These are phyloP conservation scores for Acacia acuminata DNA, from an alignment of 306 rosid species.

Conservation along the genomic window DNA sequence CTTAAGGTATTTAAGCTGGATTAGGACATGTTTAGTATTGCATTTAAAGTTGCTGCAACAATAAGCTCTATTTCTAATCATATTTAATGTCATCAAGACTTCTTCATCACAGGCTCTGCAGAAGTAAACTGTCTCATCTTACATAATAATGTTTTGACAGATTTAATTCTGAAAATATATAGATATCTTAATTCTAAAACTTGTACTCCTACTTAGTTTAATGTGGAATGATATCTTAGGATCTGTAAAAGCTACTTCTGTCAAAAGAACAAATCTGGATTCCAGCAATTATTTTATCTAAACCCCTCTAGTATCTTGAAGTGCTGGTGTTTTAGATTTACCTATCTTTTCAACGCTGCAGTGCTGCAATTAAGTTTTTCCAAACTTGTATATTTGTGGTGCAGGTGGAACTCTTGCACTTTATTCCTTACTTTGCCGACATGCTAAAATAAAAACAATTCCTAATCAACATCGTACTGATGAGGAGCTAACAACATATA, in stretches of 20 bases:
- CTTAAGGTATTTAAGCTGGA: conserved; percentile 14
- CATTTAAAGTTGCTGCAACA: not conserved
- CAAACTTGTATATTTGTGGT: conserved; percentile 28
- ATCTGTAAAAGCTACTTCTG: not conserved
- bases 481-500: conserved; percentile 80
- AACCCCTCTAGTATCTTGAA: conserved; percentile 6
- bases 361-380: conserved; percentile 5
- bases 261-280: not conserved
- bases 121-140: conserved; percentile 5
- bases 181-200: conserved; percentile 9
- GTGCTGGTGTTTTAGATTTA: not conserved
- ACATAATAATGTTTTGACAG: conserved; percentile 5
- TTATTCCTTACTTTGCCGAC: conserved; percentile 87
- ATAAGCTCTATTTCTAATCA: not conserved
- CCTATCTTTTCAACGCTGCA: conserved; percentile 2
- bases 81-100: not conserved
- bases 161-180: conserved; percentile 7
- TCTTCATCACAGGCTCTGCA: not conserved
- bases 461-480: conserved; percentile 87
- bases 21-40: not conserved
- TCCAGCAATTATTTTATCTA: not conserved
- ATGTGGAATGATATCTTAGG: not conserved
- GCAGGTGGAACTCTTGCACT: conserved; percentile 90
- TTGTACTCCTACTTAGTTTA: not conserved
- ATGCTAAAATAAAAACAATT: conserved; percentile 77